phyloP scores from a whole-genome alignment of 2,329 filamentous ascomycete genomes.

The Hypoxylon sp. region DNA sequence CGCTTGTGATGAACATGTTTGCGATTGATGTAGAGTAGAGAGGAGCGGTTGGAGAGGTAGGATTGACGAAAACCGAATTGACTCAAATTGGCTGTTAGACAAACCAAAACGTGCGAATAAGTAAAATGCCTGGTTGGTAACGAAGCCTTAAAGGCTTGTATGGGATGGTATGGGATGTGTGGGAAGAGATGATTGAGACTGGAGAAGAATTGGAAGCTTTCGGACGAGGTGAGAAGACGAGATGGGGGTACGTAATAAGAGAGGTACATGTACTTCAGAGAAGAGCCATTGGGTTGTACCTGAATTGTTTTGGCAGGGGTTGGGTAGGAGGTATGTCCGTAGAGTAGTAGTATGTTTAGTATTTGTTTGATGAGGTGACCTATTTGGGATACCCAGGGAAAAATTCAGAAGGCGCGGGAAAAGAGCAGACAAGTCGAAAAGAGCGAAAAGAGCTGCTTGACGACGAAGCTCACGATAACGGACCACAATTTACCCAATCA shows the following conservation, averaged over 20 bases:
- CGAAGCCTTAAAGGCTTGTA: conserved; percentile 23
- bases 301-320: conserved; percentile 30
- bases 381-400: conserved; percentile 23
- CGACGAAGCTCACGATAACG: conserved; percentile 47
- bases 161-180: conserved; percentile 13
- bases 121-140: conserved; percentile 32
- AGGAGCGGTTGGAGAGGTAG: conserved; percentile 7
- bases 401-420: conserved; percentile 22
- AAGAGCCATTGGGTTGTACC: conserved; percentile 38
- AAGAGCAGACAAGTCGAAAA: conserved; percentile 20
- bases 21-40: conserved; percentile 23
- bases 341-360: conserved; percentile 30
- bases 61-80: conserved; percentile 24
- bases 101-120: conserved; percentile 27
- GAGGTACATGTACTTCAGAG: background rate
- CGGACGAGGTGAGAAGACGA: conserved; percentile 20
- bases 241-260: conserved; percentile 42
- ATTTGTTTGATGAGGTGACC: conserved; percentile 30
- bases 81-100: conserved; percentile 22
- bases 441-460: conserved; percentile 27
- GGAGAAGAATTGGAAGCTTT: conserved; percentile 31
- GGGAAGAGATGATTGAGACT: conserved; percentile 32
- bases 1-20: conserved; percentile 53
- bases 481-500: conserved; percentile 40
- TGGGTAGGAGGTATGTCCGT: conserved; percentile 26